Evolutionary conservation across 352 stramenopile genomes (phyloP).

Genomic region (Pythium dissimile): DNA sequence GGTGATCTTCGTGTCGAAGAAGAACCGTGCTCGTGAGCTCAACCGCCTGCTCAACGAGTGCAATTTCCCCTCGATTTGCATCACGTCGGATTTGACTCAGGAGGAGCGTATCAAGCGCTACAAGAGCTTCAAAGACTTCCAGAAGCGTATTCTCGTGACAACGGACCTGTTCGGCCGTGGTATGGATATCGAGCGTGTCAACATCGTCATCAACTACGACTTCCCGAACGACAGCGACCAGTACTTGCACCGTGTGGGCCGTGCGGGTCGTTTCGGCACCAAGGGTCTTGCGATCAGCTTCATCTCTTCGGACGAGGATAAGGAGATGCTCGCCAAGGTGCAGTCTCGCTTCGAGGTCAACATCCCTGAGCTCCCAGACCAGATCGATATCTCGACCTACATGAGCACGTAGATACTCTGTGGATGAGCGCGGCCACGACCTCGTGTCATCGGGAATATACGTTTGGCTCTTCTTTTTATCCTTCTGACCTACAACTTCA

Average conservation of each 20-base stretch:
- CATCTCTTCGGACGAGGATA: conserved; percentile 97
- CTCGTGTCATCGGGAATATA: conserved; percentile 17
- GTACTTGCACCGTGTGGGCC: conserved; percentile 99
- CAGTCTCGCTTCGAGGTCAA: conserved; percentile 99
- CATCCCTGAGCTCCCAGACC: conserved; percentile 98
- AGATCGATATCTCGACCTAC: conserved; percentile 99
- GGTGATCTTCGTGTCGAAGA: conserved; percentile 98
- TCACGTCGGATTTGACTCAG: conserved; percentile 97
- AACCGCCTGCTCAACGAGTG: conserved; percentile 98
- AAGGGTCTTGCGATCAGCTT: conserved; percentile 99
- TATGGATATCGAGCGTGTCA: conserved; percentile 99
- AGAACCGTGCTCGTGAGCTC: conserved; percentile 96
- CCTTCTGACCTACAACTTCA: not conserved
- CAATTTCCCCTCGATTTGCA: conserved; percentile 99
- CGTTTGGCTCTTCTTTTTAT: conserved; percentile 18
- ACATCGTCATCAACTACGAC: conserved; percentile 99
- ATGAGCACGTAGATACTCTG: conserved; percentile 79
- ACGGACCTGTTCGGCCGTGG: conserved; percentile 99
- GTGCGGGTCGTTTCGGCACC: conserved; percentile 99
- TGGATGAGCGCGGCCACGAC: conserved; percentile 5
- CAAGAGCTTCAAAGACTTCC: conserved; percentile 99
- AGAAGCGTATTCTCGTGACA: conserved; percentile 99
- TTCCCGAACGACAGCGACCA: conserved; percentile 98
- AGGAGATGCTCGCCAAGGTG: conserved; percentile 97
- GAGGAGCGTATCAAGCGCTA: conserved; percentile 98